Base-by-base conservation (phyloP, 2,329 filamentous ascomycete species). In the Colletotrichum godetiae region DNA sequence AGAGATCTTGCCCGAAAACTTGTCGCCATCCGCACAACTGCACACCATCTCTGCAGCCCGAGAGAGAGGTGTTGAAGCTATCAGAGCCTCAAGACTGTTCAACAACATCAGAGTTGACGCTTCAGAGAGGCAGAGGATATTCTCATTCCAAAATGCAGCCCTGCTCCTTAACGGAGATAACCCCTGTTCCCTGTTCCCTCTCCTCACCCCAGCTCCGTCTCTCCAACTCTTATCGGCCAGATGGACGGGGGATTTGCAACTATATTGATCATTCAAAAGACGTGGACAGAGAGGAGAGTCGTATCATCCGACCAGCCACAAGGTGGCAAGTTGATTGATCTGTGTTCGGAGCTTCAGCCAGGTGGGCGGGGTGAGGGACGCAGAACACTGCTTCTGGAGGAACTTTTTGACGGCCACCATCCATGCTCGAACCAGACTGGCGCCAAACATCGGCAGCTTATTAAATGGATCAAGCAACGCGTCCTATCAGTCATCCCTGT, bases 1-100 rank as follows among this genome's bases (percentile, higher is more conserved):
- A 73, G 70, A 70, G 60, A 73, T 73, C 55, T 53, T 35, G 42
- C 19, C 29, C 60, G 24, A 65, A 69, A 73, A 67, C 71, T 66
- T 71, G 67, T 70, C 60, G 15, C 35, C 10, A n/a, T 27, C 35
- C 53, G 56, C 24, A 49, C 24, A 35, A n/a, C 57, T 70, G 27
- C 67, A 73, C 42, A 49, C 59, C 66, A 59, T 37, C 33, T 31
- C 7, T 24, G 10, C 42, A 49, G 24, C 22, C 15, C 10, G 1
- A 8, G 22, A 37, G 42, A 67, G 49, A 58, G 19, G 1, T 31
- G 33, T 52, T 33, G 29, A 29, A 27, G 49, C 60, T 63, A 22
- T 4, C 60, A 49, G 42, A 49, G 42, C 19, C 19, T 49, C 42
- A 49, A 46, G 22, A 13, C 52, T n/a, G 19, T 71, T 35, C 67